phyloP scores from a whole-genome alignment of 352 stramenopile genomes.

The Globisporangium sylvaticum region DNA sequence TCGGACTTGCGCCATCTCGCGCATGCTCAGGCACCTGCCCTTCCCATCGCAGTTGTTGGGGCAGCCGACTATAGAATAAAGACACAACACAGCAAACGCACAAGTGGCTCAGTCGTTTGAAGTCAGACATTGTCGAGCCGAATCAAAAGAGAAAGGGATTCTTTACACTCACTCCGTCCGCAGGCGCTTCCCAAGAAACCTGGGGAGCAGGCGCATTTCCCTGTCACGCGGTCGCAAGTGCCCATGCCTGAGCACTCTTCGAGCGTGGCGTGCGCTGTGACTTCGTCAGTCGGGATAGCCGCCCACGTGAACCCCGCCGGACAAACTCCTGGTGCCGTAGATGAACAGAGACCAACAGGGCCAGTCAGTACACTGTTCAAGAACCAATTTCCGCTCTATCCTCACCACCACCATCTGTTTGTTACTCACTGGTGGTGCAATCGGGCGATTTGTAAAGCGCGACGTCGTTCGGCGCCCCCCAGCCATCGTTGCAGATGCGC shows the following conservation, averaged over 20 bases:
- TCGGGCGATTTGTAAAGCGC: slow-evolving; percentile 71
- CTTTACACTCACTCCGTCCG: slow-evolving; percentile 56
- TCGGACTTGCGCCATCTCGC: slow-evolving; percentile 56
- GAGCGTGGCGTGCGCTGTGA: slow-evolving; percentile 35
- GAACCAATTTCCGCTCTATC: neutral
- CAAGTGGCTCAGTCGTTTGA: neutral
- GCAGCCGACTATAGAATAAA: slow-evolving; percentile 35
- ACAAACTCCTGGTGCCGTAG: slow-evolving; percentile 37
- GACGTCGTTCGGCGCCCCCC: slow-evolving; percentile 63
- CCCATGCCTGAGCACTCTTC: slow-evolving; percentile 89
- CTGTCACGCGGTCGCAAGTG: slow-evolving; percentile 65
- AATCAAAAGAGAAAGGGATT: neutral
- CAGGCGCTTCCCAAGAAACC: slow-evolving; percentile 84
- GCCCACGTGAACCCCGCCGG: slow-evolving; percentile 51
- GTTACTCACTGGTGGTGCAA: slow-evolving; percentile 60
- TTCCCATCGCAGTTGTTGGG: slow-evolving; percentile 71
- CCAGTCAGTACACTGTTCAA: neutral
- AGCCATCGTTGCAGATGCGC: slow-evolving; percentile 60
- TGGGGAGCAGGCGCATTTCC: slow-evolving; percentile 76
- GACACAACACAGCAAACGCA: neutral
- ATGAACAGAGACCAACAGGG: neutral
- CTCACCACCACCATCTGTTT: neutral
- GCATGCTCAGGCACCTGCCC: slow-evolving; percentile 81
- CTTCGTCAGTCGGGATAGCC: slow-evolving; percentile 31
- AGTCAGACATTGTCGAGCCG: neutral